phyloP scores from a whole-genome alignment of 2,329 filamentous ascomycete genomes.

The Massarina eburnea region DNA sequence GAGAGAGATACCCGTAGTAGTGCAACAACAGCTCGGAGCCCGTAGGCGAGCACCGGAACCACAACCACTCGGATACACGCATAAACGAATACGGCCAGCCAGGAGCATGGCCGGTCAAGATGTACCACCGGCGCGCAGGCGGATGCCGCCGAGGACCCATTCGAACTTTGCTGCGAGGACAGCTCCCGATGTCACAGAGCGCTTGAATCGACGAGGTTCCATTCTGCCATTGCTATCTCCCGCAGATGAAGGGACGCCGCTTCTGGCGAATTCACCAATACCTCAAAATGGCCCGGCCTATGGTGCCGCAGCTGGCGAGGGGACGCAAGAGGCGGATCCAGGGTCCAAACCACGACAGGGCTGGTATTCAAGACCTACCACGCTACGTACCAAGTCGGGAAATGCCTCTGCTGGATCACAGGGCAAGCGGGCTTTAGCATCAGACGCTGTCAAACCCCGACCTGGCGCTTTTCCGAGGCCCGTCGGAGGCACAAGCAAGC shows the following conservation, averaged over 20 bases:
- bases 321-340: slow-evolving; percentile 20
- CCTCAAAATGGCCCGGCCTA: slow-evolving; percentile 5
- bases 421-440: slow-evolving; percentile 25
- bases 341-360: slow-evolving; percentile 21
- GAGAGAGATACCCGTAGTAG: not conserved
- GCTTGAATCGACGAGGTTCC: slow-evolving; percentile 45
- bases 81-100: slow-evolving; percentile 2
- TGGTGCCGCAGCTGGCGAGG: slow-evolving; percentile 5
- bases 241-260: slow-evolving; percentile 38
- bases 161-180: slow-evolving; percentile 51
- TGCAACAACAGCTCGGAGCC: slow-evolving; percentile 3
- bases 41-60: slow-evolving; percentile 4
- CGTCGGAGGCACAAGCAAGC: slow-evolving; percentile 57
- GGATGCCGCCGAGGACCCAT: slow-evolving; percentile 32
- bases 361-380: slow-evolving; percentile 27
- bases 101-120: slow-evolving; percentile 31
- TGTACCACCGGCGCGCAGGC: slow-evolving; percentile 23
- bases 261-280: slow-evolving; percentile 17
- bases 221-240: slow-evolving; percentile 29
- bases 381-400: slow-evolving; percentile 11
- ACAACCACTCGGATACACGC: slow-evolving; percentile 10
- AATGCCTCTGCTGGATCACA: slow-evolving; percentile 11
- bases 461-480: slow-evolving; percentile 44
- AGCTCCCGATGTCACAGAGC: slow-evolving; percentile 48
- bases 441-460: slow-evolving; percentile 30